phyloP scores from a whole-genome alignment of 805 yeast genomes.

The Naumovozyma baii region DNA sequence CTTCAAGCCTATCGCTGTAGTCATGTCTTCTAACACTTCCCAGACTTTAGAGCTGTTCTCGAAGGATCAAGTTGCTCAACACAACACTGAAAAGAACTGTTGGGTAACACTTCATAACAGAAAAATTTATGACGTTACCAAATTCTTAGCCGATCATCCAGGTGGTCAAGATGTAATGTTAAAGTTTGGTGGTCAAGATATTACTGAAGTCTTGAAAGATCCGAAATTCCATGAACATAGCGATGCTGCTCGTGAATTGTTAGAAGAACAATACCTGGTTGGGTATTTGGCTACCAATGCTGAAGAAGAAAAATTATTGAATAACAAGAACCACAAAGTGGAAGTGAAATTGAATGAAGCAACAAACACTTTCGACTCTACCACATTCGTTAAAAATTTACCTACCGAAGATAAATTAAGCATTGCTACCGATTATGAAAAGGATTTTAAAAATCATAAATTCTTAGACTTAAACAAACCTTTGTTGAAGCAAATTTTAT shows the following conservation, averaged over 20 bases:
- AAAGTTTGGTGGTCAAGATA: constrained; percentile 73
- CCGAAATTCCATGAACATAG: constrained; percentile 66
- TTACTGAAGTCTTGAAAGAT: constrained; percentile 46
- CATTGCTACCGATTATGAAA: constrained; percentile 66
- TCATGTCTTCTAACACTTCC: constrained; percentile 5
- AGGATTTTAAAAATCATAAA: constrained; percentile 66
- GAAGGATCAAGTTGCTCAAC: constrained; percentile 41
- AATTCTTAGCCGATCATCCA: constrained; percentile 39
- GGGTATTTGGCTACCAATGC: constrained; percentile 76
- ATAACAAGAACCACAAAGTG: constrained; percentile 50
- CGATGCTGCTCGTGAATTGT: constrained; percentile 74
- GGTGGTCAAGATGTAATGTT: constrained; percentile 54
- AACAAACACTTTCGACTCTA: constrained; percentile 37
- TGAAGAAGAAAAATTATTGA: constrained; percentile 63
- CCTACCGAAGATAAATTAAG: constrained; percentile 67
- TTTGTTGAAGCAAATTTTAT: constrained; percentile 67
- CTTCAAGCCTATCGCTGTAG: not conserved
- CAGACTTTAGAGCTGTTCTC: constrained; percentile 54
- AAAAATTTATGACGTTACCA: constrained; percentile 75
- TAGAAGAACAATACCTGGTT: constrained; percentile 70
- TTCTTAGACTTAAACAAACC: constrained; percentile 83
- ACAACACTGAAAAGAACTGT: constrained; percentile 45
- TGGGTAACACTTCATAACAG: constrained; percentile 77
- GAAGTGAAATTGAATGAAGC: constrained; percentile 41
- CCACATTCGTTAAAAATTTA: constrained; percentile 46